Percentiles rank a stretch among this genome's conserved stretches.
Conservation (phyloP, 2,329 filamentous ascomycete species). For the Trichoderma guizhouense region DNA sequence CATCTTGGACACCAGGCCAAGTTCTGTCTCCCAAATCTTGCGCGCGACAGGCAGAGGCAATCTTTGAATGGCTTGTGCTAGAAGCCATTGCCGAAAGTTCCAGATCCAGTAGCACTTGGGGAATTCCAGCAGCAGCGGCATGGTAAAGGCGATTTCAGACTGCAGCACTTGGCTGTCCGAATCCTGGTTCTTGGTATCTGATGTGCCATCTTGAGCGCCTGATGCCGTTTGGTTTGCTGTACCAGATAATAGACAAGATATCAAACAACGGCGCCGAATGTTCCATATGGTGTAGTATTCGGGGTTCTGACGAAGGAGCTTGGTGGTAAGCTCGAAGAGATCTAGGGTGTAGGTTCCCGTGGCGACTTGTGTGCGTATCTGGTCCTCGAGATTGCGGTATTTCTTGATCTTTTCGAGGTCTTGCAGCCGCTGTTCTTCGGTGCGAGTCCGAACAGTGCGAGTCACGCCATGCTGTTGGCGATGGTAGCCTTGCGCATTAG, state of each 20-base stretch:
- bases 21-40: slow-evolving; percentile 77
- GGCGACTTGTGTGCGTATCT: slow-evolving; percentile 62
- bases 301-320: slow-evolving; percentile 71
- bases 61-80: slow-evolving; percentile 66
- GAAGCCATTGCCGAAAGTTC: slow-evolving; percentile 88
- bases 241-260: slow-evolving; percentile 55
- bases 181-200: slow-evolving; percentile 34
- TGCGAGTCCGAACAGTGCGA: slow-evolving; percentile 59
- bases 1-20: slow-evolving; percentile 84
- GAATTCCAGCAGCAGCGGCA: slow-evolving; percentile 77
- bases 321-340: slow-evolving; percentile 66
- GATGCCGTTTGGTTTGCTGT: slow-evolving; percentile 48
- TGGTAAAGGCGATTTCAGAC: slow-evolving; percentile 74
- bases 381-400: slow-evolving; percentile 68
- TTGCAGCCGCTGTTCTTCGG: slow-evolving; percentile 66
- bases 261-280: slow-evolving; percentile 70
- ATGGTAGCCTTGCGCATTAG: not conserved
- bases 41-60: slow-evolving; percentile 56
- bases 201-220: slow-evolving; percentile 33
- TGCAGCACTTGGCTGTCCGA: slow-evolving; percentile 56
- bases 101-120: slow-evolving; percentile 99
- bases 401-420: slow-evolving; percentile 72
- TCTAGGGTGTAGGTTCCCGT: slow-evolving; percentile 29
- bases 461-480: slow-evolving; percentile 72
- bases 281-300: slow-evolving; percentile 94